These are phyloP conservation scores for Oryza rufipogon DNA, from an alignment of 176 grass and related monocot genomes.

Conservation along the genomic window DNA sequence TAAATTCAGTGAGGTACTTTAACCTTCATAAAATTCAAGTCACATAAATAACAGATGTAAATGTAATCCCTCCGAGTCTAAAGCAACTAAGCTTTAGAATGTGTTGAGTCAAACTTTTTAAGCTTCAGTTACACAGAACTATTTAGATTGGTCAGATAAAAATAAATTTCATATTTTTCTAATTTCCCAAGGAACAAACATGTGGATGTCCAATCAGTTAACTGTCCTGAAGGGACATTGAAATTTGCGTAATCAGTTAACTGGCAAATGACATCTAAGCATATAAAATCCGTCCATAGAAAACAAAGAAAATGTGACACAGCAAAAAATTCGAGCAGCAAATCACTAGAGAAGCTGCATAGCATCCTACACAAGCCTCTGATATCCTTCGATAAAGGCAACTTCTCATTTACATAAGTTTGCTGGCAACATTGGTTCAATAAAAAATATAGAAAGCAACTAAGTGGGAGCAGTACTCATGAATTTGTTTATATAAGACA, in stretches of 20 bases:
- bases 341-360: conserved; percentile 19
- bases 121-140: conserved; percentile 1
- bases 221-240: not conserved
- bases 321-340: not conserved
- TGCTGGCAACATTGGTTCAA: conserved; percentile 4
- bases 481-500: conserved; percentile 32
- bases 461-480: not conserved
- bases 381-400: not conserved
- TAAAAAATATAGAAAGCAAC: conserved; percentile 24
- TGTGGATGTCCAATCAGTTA: not conserved
- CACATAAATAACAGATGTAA: conserved; percentile 9
- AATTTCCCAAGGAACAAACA: not conserved
- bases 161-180: not conserved
- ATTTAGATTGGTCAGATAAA: conserved; percentile 18
- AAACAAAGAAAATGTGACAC: not conserved
- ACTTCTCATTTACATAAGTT: conserved; percentile 8
- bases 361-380: not conserved
- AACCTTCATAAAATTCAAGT: conserved; percentile 19
- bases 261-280: conserved; percentile 17
- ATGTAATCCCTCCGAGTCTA: not conserved
- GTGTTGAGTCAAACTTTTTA: not conserved
- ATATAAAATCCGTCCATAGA: conserved; percentile 9
- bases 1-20: conserved; percentile 13
- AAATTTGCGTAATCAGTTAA: conserved; percentile 13
- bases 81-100: conserved; percentile 4